phyloP scores from a whole-genome alignment of 2,329 filamentous ascomycete species.

The Colletotrichum navitas region DNA sequence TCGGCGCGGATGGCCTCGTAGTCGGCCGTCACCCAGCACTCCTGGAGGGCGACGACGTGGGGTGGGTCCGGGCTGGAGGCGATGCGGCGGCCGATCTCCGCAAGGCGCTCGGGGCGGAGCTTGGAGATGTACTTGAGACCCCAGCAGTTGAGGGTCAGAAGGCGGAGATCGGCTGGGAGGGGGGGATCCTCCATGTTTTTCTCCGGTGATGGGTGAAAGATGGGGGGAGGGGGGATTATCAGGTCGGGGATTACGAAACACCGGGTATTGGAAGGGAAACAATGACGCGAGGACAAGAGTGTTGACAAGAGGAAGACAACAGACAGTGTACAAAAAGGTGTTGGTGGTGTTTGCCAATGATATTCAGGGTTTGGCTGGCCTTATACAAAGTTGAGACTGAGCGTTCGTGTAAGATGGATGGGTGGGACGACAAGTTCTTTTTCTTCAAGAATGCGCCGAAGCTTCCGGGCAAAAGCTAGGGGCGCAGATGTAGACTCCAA shows the following conservation, averaged over 20 bases:
- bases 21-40: constrained; percentile 92
- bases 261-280: neutral
- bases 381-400: neutral
- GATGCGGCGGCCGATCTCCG: constrained; percentile 86
- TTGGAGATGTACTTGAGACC: constrained; percentile 89
- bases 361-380: neutral
- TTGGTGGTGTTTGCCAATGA: neutral
- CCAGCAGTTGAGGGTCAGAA: constrained; percentile 97
- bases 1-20: constrained; percentile 82
- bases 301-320: neutral
- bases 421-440: neutral
- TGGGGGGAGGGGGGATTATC: neutral
- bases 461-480: constrained; percentile 8
- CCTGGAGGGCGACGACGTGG: constrained; percentile 92
- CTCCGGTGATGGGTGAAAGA: constrained; percentile 16
- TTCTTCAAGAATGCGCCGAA: constrained; percentile 9
- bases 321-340: neutral
- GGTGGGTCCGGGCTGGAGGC: constrained; percentile 76
- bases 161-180: constrained; percentile 73
- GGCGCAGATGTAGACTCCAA: neutral
- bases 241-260: neutral
- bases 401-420: constrained; percentile 9
- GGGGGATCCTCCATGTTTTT: constrained; percentile 49
- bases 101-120: constrained; percentile 80
- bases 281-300: neutral